Evolutionary conservation across 192 early-diverging fungal genomes (phyloP).

Genomic region (Spizellomyces sp.): DNA sequence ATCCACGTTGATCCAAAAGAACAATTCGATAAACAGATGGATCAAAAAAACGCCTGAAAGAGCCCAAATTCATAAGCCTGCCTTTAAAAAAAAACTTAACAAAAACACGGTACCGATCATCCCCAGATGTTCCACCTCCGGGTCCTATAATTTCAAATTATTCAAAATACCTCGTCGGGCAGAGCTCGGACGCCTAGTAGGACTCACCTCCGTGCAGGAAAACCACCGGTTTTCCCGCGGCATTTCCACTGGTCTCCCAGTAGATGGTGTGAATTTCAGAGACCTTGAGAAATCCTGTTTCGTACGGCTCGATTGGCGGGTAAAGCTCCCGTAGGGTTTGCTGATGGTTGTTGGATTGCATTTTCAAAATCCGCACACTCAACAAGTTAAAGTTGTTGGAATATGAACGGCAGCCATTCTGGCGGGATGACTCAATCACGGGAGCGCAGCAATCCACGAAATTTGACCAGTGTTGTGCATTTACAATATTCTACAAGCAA

Average conservation of each 20-base stretch:
- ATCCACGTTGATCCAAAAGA: conserved; percentile 69
- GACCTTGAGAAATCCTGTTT: conserved; percentile 58
- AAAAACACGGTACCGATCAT: conserved; percentile 37
- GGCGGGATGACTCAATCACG: no score
- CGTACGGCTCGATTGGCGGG: conserved; percentile 54
- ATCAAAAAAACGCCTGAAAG: conserved; percentile 46
- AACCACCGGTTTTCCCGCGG: conserved; percentile 49
- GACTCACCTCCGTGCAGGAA: conserved; percentile 51
- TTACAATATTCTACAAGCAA: no score
- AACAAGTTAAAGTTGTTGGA: no score
- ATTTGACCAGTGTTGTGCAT: no score
- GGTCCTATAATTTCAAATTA: conserved; percentile 34
- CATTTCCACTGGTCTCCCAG: conserved; percentile 68
- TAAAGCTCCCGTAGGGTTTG: conserved; percentile 35
- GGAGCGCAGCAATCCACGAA: no score
- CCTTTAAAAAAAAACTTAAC: conserved; percentile 8
- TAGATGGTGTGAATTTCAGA: conserved; percentile 60
- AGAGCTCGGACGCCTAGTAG: no score
- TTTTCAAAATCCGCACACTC: no score
- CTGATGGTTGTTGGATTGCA: neutral
- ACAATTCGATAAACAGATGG: conserved; percentile 65
- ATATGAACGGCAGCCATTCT: no score
- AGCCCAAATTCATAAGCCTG: no score
- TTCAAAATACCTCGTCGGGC: no score
- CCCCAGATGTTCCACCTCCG: conserved; percentile 60